Percentiles rank a stretch among this genome's conserved stretches.
phyloP scores from a whole-genome alignment of 225 moss, liverwort and hornwort genomes.

The Pseudisothecium myosuroides region DNA sequence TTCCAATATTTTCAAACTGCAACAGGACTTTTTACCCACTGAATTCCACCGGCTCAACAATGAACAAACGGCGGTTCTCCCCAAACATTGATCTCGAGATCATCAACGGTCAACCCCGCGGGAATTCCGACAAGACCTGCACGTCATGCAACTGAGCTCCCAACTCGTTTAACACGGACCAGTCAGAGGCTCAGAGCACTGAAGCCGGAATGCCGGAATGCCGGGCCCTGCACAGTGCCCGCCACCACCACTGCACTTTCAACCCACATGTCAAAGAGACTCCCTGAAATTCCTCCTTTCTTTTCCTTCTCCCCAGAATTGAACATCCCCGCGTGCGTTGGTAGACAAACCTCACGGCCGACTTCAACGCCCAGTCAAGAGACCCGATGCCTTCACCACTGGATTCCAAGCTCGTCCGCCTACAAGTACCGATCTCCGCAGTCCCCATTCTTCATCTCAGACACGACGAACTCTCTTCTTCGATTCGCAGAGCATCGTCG shows the following conservation, averaged over 20 bases:
- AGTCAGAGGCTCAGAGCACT: too few relatives aligned
- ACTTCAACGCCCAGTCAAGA: background rate
- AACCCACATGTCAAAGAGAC: background rate
- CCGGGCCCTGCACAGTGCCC: background rate
- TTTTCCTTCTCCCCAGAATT: background rate
- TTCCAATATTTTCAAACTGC: too few relatives aligned
- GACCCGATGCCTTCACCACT: background rate
- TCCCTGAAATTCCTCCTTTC: background rate
- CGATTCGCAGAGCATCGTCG: too few relatives aligned
- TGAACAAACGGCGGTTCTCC: too few relatives aligned
- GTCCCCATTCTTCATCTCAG: background rate
- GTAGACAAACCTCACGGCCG: background rate
- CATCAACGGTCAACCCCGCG: too few relatives aligned
- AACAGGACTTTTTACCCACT: too few relatives aligned
- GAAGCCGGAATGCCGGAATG: background rate
- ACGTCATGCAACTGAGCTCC: background rate
- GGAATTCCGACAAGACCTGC: too few relatives aligned
- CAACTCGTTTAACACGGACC: background rate
- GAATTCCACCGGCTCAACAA: too few relatives aligned
- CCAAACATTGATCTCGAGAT: too few relatives aligned
- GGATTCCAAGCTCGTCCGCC: too few relatives aligned
- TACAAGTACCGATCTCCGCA: background rate
- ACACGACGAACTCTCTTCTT: background rate
- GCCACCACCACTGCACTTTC: background rate
- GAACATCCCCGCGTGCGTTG: background rate